Conservation (phyloP, 164 flowering plant species). For the Piper longum region DNA sequence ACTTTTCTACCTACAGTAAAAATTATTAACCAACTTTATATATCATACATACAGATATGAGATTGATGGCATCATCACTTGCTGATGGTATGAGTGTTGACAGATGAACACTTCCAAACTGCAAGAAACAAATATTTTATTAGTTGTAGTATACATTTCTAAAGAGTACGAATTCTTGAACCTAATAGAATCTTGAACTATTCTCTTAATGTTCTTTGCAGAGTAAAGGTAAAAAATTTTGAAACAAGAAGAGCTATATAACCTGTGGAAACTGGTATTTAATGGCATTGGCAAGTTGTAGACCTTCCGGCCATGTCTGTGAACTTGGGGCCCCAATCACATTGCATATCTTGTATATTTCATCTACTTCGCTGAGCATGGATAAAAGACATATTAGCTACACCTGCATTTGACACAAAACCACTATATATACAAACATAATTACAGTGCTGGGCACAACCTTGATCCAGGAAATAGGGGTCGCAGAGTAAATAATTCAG, state of each 20-base stretch:
- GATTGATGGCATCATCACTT: constrained; percentile 57
- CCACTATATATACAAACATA: no score
- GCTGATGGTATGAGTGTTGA: constrained; percentile 59
- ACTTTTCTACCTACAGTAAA: not conserved
- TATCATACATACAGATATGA: constrained; percentile 40
- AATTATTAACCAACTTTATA: not conserved
- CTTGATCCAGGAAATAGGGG: constrained; percentile 88
- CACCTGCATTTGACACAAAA: no score
- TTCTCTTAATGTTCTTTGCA: not conserved
- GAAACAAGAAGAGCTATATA: not conserved
- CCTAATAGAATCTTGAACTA: not conserved
- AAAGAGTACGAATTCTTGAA: not conserved
- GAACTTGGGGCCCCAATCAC: constrained; percentile 67
- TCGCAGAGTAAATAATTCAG: constrained; percentile 61
- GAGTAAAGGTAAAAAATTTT: no score
- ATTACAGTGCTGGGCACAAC: constrained; percentile 13
- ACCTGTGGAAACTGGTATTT: constrained; percentile 69
- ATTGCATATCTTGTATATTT: constrained; percentile 80
- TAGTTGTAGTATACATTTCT: no score
- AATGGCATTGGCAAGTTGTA: constrained; percentile 50
- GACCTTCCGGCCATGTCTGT: constrained; percentile 57
- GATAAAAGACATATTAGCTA: no score
- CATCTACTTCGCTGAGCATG: constrained; percentile 32
- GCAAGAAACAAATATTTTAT: constrained; percentile 9
- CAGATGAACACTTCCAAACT: constrained; percentile 55